These are phyloP conservation scores for Chlamydomonas sphaeroides DNA, from an alignment of 139 green algal genomes.

Conservation along the genomic window DNA sequence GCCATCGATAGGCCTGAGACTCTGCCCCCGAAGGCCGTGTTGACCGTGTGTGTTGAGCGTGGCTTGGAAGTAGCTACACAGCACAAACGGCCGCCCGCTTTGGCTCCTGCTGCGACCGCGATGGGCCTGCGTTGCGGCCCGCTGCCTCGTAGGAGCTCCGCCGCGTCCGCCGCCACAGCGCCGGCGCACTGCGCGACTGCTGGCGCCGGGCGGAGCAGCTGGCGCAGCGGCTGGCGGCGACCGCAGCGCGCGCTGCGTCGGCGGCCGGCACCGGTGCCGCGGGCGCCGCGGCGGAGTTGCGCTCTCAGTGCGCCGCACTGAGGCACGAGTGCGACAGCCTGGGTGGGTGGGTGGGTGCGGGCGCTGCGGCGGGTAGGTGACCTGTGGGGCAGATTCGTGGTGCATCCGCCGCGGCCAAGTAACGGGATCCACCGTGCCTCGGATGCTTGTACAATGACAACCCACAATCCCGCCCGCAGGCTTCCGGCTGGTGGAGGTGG, in stretches of 20 bases:
- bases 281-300: background rate
- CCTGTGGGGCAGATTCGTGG: too few relatives aligned
- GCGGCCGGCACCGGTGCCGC: background rate
- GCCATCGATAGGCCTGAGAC: too few relatives aligned
- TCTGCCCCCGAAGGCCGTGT: too few relatives aligned
- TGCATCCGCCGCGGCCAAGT: too few relatives aligned
- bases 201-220: background rate
- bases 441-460: background rate
- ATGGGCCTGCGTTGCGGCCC: too few relatives aligned
- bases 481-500: slow-evolving; percentile 3
- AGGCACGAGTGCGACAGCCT: slow-evolving; percentile 13
- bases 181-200: background rate
- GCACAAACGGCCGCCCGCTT: too few relatives aligned
- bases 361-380: too few relatives aligned
- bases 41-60: too few relatives aligned
- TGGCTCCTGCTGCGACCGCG: too few relatives aligned
- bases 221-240: too few relatives aligned
- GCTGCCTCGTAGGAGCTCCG: slow-evolving; percentile 6
- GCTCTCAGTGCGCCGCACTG: background rate
- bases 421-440: background rate
- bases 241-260: background rate
- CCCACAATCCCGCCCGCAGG: background rate
- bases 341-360: background rate
- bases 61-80: too few relatives aligned
- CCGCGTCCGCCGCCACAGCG: background rate